phyloP scores from a whole-genome alignment of 768 basidiomycete genomes.

The Auricularia sp. region DNA sequence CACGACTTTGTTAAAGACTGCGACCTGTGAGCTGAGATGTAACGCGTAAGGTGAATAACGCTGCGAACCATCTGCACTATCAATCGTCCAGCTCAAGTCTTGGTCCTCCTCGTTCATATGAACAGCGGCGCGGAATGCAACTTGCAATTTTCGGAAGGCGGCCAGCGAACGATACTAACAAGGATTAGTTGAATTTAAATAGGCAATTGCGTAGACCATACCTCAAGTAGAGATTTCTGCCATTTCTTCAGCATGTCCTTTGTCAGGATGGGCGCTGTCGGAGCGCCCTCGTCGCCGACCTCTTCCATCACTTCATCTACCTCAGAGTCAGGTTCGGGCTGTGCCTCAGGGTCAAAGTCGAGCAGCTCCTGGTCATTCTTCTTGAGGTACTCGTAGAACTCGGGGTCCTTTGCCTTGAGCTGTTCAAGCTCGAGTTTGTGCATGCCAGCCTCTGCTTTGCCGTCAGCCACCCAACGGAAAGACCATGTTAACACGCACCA shows the following conservation, averaged over 20 bases:
- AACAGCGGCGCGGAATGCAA: constrained; percentile 86
- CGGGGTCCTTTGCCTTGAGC: constrained; percentile 93
- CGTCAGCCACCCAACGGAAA: not conserved
- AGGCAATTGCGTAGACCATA: constrained; percentile 19
- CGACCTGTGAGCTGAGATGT: constrained; percentile 4
- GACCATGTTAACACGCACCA: constrained; percentile 24
- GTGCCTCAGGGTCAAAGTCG: constrained; percentile 48
- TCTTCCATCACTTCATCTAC: constrained; percentile 37
- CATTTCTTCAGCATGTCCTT: constrained; percentile 62
- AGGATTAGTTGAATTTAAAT: not conserved
- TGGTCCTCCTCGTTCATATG: constrained; percentile 82
- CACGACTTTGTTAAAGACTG: constrained; percentile 93
- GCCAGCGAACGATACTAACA: constrained; percentile 73
- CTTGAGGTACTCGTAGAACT: constrained; percentile 95
- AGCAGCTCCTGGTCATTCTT: constrained; percentile 92
- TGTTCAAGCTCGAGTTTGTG: constrained; percentile 79
- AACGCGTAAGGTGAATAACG: not conserved
- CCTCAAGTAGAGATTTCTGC: constrained; percentile 86
- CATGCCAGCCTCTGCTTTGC: constrained; percentile 44
- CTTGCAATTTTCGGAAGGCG: constrained; percentile 68
- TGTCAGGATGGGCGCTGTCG: constrained; percentile 46
- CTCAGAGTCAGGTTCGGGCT: constrained; percentile 25
- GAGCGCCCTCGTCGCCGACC: constrained; percentile 35
- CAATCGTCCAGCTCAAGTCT: constrained; percentile 75
- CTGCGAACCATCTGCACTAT: constrained; percentile 58